Evolutionary conservation across 2,329 filamentous ascomycete genomes (phyloP).

Genomic region (Arthrobotrys megalospora): DNA sequence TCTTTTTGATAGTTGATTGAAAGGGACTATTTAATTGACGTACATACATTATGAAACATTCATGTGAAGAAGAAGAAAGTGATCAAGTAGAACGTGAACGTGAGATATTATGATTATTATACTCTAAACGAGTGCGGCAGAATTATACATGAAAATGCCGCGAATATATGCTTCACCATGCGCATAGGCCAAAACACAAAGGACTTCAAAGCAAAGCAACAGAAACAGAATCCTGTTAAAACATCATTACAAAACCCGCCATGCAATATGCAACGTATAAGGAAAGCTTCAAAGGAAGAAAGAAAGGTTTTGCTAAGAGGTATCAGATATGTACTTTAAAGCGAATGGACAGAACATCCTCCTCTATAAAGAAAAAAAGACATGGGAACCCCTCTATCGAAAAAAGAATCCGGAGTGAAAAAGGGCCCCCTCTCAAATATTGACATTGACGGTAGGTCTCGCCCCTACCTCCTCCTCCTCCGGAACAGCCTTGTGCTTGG

Average conservation of each 20-base stretch:
- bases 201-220: not conserved
- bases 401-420: not conserved
- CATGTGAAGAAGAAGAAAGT: not conserved
- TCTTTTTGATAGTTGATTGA: slow-evolving; percentile 60
- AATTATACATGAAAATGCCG: not conserved
- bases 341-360: slow-evolving; percentile 7
- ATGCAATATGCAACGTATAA: slow-evolving; percentile 20
- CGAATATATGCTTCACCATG: not conserved
- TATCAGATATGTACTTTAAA: slow-evolving; percentile 25
- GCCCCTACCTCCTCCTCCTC: slow-evolving; percentile 23
- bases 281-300: not conserved
- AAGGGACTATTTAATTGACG: slow-evolving; percentile 62
- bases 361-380: slow-evolving; percentile 13
- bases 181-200: not conserved
- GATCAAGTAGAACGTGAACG: not conserved
- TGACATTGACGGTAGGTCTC: not conserved
- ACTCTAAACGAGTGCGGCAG: not conserved
- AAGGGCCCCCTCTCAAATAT: slow-evolving; percentile 18
- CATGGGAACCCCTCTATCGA: not conserved
- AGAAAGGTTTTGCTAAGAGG: slow-evolving; percentile 3
- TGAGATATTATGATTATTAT: slow-evolving; percentile 20
- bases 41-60: slow-evolving; percentile 29
- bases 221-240: not conserved
- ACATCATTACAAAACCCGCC: slow-evolving; percentile 11
- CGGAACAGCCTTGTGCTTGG: slow-evolving; percentile 28